These are phyloP conservation scores for Trichoderma erinaceum DNA, from an alignment of 495 filamentous ascomycete genomes.

Conservation along the genomic window DNA sequence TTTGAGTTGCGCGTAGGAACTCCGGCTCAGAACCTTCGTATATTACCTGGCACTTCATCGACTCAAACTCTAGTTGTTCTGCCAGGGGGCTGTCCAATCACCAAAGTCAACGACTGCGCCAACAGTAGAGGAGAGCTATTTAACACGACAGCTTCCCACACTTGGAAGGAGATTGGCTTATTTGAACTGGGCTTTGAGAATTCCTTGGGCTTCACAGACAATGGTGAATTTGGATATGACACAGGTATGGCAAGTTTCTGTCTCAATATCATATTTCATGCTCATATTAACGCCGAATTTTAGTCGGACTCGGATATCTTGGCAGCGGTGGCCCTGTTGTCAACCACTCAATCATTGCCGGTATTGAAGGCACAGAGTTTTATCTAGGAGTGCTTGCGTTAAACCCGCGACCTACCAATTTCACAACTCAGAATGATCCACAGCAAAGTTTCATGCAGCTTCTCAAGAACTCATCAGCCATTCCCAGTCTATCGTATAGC, in stretches of 20 bases:
- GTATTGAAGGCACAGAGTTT: neutral
- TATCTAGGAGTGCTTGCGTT: conserved; percentile 1
- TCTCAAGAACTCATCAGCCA: neutral
- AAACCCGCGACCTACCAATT: neutral
- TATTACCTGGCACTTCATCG: neutral
- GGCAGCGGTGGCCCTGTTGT: conserved; percentile 2
- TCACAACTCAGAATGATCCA: neutral
- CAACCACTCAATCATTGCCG: conserved; percentile 7
- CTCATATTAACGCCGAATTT: neutral
- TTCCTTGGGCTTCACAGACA: neutral
- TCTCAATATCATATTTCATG: neutral
- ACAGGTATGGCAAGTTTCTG: neutral
- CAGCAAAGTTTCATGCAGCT: conserved; percentile 4
- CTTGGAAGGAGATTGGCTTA: neutral
- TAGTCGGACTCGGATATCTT: conserved; percentile 5
- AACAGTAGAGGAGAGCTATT: neutral
- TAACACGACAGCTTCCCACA: neutral
- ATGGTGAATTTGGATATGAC: conserved; percentile 6
- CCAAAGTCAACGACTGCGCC: neutral
- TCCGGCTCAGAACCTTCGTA: neutral
- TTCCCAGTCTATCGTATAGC: neutral
- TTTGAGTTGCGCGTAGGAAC: conserved; percentile 10
- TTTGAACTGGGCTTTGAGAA: neutral
- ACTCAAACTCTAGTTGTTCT: neutral
- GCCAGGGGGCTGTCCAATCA: neutral